phyloP scores from a whole-genome alignment of 2,329 filamentous ascomycete genomes.

The Claviceps digitariae region DNA sequence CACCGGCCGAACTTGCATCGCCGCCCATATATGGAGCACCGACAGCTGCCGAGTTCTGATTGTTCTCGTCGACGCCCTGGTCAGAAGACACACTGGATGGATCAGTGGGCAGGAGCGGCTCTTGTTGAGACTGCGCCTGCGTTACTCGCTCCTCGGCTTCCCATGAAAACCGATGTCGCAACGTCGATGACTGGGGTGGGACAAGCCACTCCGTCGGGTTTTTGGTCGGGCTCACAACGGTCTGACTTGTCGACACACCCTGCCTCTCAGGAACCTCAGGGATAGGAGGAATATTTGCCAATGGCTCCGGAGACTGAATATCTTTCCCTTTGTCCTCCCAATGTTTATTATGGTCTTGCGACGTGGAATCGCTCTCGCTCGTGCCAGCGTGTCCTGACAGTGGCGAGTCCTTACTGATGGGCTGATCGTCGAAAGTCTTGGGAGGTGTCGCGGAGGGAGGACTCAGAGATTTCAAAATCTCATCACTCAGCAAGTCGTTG shows the following conservation, averaged over 20 bases:
- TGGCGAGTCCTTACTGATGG: constrained; percentile 9
- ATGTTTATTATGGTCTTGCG: too few relatives aligned
- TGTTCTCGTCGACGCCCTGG: background rate
- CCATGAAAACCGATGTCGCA: constrained; percentile 25
- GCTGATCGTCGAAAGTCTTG: constrained; percentile 6
- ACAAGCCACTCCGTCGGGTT: constrained; percentile 1
- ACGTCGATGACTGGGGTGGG: constrained; percentile 3
- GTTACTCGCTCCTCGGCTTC: constrained; percentile 22
- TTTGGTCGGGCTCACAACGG: background rate
- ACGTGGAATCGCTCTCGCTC: constrained; percentile 49
- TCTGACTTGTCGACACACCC: background rate
- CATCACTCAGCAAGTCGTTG: constrained; percentile 57
- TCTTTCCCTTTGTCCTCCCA: too few relatives aligned
- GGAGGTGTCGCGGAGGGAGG: constrained; percentile 29
- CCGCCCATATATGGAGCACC: background rate
- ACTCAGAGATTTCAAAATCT: constrained; percentile 59
- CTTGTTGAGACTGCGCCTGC: constrained; percentile 4
- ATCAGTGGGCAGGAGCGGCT: background rate
- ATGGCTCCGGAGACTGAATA: background rate
- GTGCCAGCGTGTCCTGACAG: constrained; percentile 8
- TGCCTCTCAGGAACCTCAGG: background rate
- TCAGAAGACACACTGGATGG: background rate
- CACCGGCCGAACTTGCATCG: background rate
- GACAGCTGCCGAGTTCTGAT: background rate
- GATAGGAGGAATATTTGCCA: background rate